phyloP scores from a whole-genome alignment of 2,329 filamentous ascomycete species.

The Stemphylium vesicarium region DNA sequence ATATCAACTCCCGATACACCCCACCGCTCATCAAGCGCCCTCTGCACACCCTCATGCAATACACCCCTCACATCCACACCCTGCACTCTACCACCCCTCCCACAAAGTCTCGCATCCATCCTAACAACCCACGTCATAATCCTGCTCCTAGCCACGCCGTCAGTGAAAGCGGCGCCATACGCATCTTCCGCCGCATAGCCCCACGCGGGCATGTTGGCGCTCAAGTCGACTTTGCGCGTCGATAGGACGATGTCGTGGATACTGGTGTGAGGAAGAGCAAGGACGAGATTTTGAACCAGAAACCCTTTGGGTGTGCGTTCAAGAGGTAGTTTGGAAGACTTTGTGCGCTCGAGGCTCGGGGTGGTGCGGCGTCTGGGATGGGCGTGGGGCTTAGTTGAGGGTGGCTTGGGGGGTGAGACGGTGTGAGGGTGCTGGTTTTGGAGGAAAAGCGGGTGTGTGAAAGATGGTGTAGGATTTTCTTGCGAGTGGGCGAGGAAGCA shows the following conservation, averaged over 20 bases:
- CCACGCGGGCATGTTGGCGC: constrained; percentile 29
- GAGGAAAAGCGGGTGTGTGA: too few relatives aligned
- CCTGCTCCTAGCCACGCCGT: neutral
- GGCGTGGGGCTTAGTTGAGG: too few relatives aligned
- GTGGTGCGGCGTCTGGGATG: constrained; percentile 12
- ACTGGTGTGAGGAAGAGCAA: constrained; percentile 3
- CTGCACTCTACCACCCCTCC: constrained; percentile 10
- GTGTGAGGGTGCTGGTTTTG: neutral
- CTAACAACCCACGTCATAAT: constrained; percentile 23
- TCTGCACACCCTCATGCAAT: constrained; percentile 25
- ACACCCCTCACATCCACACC: constrained; percentile 12
- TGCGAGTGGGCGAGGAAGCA: constrained; percentile 3
- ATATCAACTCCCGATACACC: too few relatives aligned
- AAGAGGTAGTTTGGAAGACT: constrained; percentile 48
- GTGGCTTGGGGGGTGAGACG: too few relatives aligned
- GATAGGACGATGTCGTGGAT: neutral
- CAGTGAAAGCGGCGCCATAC: constrained; percentile 17
- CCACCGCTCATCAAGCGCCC: neutral
- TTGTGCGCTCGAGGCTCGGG: constrained; percentile 29
- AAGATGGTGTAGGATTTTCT: neutral
- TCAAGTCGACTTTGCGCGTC: constrained; percentile 26
- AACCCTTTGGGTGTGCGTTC: constrained; percentile 44
- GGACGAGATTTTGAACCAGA: constrained; percentile 31
- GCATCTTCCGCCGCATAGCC: constrained; percentile 12
- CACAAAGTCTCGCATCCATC: constrained; percentile 22